Base-by-base conservation (phyloP, 768 basidiomycete species). In the Austroboletus festivus region DNA sequence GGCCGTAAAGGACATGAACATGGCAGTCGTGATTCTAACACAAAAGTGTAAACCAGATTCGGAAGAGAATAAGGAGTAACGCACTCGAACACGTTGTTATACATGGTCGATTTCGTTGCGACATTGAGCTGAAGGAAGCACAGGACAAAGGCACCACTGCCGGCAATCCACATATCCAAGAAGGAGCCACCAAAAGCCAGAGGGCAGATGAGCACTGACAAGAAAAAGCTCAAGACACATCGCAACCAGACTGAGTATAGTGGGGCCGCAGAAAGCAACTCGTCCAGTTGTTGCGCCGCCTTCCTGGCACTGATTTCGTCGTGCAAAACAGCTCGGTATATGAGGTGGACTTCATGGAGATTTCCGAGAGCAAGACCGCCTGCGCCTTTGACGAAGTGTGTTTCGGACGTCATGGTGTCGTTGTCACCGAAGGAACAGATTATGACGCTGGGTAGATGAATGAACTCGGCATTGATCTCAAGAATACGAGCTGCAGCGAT, bases 81-180 rank as follows among this genome's bases (percentile, higher is more conserved):
- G 65, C 60, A 93, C 93, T 95, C 93, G 55, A 93, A 94, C 44
- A 94, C 89, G 58, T 91, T 93, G 40, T 89, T 87, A 63, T 92
- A 93, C 62, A 93, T 73, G 0, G 83, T 74, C 59, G 84, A 90
- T 67, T 85, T 87, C 35, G 78, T 72, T 15, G 87, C 89, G 15
- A 89, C 81, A 44, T 73, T 75, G 24, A 90, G 79, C 56, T 92
- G 89, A 51, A 93, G 74, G 58, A 79, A 75, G 40, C 79, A 78
- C 41, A 93, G 70, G 42, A 86, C 60, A 38, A 84, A 80, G 0
- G 87, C 90, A 19, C 84, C 80, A 2, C 66, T 55, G 9, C 86
- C 90, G 9, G 87, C 77, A n/a, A 90, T 69, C 79, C 84, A 86
- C 83, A 91, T 87, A 65, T 94, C 93, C 46, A 90, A 58, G 63